Evolutionary conservation across 306 rosid species (phyloP).

Genomic region (Trifolium pratense): DNA sequence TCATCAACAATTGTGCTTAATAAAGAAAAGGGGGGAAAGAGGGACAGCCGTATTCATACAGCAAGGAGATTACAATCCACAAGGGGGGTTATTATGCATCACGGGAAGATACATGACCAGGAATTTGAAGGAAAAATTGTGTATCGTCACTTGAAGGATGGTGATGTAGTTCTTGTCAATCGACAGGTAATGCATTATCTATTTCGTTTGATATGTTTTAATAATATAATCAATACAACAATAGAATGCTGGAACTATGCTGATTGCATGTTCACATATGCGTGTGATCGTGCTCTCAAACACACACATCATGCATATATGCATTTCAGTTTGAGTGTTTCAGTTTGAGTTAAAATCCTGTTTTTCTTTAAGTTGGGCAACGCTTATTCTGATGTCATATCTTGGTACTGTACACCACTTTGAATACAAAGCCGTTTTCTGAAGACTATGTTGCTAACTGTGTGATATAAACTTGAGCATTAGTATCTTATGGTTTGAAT

Average conservation of each 20-base stretch:
- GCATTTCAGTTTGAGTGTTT: background rate
- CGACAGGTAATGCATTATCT: slow-evolving; percentile 72
- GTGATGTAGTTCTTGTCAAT: slow-evolving; percentile 92
- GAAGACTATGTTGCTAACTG: slow-evolving; percentile 12
- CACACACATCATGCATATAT: background rate
- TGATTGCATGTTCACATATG: slow-evolving; percentile 2
- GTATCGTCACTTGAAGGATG: slow-evolving; percentile 89
- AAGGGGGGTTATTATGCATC: slow-evolving; percentile 66
- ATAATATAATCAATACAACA: background rate
- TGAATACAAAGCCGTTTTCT: slow-evolving; percentile 2
- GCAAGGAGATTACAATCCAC: slow-evolving; percentile 81
- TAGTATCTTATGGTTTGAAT: slow-evolving; percentile 32
- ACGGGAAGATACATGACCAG: slow-evolving; percentile 62
- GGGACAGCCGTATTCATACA: slow-evolving; percentile 53
- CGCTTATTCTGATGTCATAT: slow-evolving; percentile 19
- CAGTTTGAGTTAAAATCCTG: background rate
- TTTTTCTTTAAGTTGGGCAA: background rate
- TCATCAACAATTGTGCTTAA: slow-evolving; percentile 54
- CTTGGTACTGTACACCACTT: slow-evolving; percentile 8
- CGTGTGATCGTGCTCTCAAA: background rate
- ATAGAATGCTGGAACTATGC: slow-evolving; percentile 18
- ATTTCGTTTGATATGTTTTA: slow-evolving; percentile 33
- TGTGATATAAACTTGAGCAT: slow-evolving; percentile 1
- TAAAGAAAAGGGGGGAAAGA: too few relatives aligned
- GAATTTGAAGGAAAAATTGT: slow-evolving; percentile 87